Evolutionary conservation across 148 eudicot genomes (phyloP).

Genomic region (Cornus controversa): DNA sequence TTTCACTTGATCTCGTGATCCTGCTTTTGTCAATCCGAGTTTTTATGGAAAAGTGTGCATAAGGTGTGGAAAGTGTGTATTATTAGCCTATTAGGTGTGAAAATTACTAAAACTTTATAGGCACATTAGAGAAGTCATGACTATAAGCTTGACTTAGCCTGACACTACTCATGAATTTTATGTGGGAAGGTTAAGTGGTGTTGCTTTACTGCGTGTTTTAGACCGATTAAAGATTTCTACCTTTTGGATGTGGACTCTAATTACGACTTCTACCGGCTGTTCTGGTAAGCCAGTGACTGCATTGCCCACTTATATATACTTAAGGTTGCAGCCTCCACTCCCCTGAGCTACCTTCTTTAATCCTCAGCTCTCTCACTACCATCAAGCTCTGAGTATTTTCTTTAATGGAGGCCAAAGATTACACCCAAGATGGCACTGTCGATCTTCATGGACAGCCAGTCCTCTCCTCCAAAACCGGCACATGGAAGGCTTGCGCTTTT

Average conservation of each 20-base stretch:
- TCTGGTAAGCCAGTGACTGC: conserved; percentile 6
- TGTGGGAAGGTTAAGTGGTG: too few species aligned
- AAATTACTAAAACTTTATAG: too few species aligned
- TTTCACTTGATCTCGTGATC: too few species aligned
- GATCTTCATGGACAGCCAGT: conserved; percentile 73
- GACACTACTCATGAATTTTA: too few species aligned
- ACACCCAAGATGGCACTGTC: conserved; percentile 76
- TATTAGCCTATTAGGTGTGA: too few species aligned
- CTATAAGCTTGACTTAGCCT: too few species aligned
- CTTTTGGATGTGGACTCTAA: not conserved
- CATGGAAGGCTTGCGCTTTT: conserved; percentile 89
- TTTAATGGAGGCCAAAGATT: conserved; percentile 45
- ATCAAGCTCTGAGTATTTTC: not conserved
- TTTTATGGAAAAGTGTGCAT: too few species aligned
- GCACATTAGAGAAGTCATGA: too few species aligned
- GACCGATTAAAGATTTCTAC: too few species aligned
- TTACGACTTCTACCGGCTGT: conserved; percentile 3
- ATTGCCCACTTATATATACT: conserved; percentile 4
- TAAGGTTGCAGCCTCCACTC: not conserved
- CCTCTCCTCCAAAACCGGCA: conserved; percentile 70
- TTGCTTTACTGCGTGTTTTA: too few species aligned
- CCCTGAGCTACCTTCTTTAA: not conserved
- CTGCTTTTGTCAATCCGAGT: too few species aligned
- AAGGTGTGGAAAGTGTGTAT: too few species aligned
- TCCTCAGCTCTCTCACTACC: not conserved